These are phyloP conservation scores for Sinapis alba DNA, from an alignment of 441 rosid species.

Conservation along the genomic window DNA sequence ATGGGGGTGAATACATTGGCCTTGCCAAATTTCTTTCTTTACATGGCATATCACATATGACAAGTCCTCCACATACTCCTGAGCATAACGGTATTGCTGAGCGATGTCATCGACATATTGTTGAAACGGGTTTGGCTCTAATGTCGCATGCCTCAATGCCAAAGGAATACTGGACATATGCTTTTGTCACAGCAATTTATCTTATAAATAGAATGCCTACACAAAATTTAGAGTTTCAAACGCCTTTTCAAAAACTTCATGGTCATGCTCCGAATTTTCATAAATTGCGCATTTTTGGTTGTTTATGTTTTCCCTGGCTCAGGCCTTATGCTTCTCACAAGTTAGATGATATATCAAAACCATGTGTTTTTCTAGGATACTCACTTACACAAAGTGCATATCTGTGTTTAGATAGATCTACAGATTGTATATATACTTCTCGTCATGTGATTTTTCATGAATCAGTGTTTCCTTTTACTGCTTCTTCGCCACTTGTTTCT, in stretches of 20 bases:
- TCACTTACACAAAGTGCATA: not conserved
- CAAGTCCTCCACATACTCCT: too few species aligned
- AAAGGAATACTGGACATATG: not conserved
- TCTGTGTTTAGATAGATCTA: not conserved
- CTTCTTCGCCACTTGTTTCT: not conserved
- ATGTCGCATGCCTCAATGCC: not conserved
- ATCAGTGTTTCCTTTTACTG: not conserved
- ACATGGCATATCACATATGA: too few species aligned
- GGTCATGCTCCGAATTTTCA: not conserved
- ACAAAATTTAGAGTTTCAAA: not conserved
- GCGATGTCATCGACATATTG: too few species aligned
- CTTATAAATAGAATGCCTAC: not conserved
- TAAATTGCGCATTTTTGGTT: not conserved
- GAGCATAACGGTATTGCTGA: too few species aligned
- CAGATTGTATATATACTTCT: not conserved
- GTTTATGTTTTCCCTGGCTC: not conserved
- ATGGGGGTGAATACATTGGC: too few species aligned
- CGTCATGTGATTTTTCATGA: not conserved
- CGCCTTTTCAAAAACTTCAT: not conserved
- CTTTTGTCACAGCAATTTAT: not conserved
- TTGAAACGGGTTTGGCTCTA: too few species aligned
- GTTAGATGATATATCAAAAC: not conserved
- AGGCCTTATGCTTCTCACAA: not conserved
- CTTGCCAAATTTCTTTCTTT: too few species aligned
- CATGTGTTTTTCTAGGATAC: not conserved